Evolutionary conservation across 306 rosid species (phyloP).

Genomic region (Malus fusca): DNA sequence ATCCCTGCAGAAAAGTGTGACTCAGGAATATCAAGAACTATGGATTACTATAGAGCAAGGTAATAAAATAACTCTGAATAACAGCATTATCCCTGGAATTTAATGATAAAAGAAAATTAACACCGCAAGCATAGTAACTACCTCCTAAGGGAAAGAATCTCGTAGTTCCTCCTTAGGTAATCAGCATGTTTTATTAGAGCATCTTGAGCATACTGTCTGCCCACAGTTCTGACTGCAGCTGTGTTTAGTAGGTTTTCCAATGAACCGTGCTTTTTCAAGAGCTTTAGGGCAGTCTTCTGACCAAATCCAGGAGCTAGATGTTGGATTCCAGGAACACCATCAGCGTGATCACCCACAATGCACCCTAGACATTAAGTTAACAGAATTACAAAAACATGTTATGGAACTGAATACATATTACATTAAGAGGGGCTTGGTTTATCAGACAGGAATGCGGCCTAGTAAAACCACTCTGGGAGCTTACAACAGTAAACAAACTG

Average conservation of each 20-base stretch:
- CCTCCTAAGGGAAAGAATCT: constrained; percentile 80
- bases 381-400: constrained; percentile 3
- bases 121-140: constrained; percentile 13
- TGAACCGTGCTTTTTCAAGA: constrained; percentile 76
- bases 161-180: constrained; percentile 61
- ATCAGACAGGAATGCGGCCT: not conserved
- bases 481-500: not conserved
- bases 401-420: not conserved
- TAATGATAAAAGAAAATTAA: not conserved
- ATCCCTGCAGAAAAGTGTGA: constrained; percentile 49
- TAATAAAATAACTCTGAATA: not conserved
- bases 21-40: constrained; percentile 4
- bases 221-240: constrained; percentile 84
- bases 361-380: constrained; percentile 45
- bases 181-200: constrained; percentile 73
- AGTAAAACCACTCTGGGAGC: not conserved
- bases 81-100: constrained; percentile 4
- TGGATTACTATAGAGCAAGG: not conserved
- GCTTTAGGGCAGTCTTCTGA: constrained; percentile 84
- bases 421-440: not conserved
- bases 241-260: constrained; percentile 63
- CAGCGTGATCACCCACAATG: constrained; percentile 79
- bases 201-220: constrained; percentile 80
- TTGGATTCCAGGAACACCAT: constrained; percentile 96
- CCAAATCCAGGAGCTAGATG: constrained; percentile 83